phyloP scores from a whole-genome alignment of 2,329 filamentous ascomycete genomes.

The Rutstroemia sydowiana region DNA sequence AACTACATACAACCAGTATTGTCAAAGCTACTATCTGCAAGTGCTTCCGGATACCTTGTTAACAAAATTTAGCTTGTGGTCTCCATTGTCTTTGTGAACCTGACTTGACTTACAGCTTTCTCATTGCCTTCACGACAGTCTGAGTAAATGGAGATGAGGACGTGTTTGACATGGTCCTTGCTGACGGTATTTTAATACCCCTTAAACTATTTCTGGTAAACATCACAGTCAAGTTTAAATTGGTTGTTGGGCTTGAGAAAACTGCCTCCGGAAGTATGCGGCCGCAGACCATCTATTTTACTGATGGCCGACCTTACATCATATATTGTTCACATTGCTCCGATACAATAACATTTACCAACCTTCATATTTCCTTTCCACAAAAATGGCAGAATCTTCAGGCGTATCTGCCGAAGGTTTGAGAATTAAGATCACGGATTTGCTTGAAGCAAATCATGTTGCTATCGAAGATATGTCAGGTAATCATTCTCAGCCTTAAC shows the following conservation, averaged over 20 bases:
- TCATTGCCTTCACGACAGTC: constrained; percentile 72
- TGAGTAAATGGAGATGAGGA: constrained; percentile 42
- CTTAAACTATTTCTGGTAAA: constrained; percentile 13
- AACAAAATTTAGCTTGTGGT: neutral
- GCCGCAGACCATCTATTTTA: constrained; percentile 9
- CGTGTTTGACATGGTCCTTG: constrained; percentile 20
- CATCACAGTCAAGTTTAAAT: constrained; percentile 15
- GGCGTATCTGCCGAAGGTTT: constrained; percentile 69
- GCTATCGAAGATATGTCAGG: constrained; percentile 90
- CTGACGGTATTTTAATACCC: constrained; percentile 9
- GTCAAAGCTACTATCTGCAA: constrained; percentile 88
- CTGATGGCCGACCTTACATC: constrained; percentile 5
- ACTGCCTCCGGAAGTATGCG: constrained; percentile 3
- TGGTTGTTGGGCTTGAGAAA: neutral
- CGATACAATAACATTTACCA: neutral
- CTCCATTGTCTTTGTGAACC: neutral
- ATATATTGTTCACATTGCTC: neutral
- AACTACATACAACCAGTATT: constrained; percentile 67
- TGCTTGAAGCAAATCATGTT: constrained; percentile 69
- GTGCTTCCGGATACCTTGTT: constrained; percentile 72
- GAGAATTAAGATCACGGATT: constrained; percentile 58
- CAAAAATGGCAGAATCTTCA: constrained; percentile 44
- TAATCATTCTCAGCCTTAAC: constrained; percentile 35
- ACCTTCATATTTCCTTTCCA: constrained; percentile 1
- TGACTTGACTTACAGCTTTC: constrained; percentile 56